A percentile compares a stretch with the other conserved stretches of the same genome.
phyloP scores from a whole-genome alignment of 306 rosid species.

The Glycyrrhiza uralensis region DNA sequence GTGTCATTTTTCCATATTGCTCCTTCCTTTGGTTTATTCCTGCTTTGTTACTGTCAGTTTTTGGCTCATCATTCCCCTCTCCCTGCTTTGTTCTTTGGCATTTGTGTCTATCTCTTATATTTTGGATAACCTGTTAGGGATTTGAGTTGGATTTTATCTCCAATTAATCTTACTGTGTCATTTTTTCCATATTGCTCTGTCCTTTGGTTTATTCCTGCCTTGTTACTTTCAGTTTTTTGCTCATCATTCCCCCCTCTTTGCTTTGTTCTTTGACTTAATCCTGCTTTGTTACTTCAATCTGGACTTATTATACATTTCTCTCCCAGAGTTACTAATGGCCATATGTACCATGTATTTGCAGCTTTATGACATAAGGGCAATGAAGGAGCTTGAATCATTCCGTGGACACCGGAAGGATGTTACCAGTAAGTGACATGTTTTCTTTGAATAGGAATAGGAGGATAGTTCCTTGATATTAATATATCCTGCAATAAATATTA shows the following conservation, averaged over 20 bases:
- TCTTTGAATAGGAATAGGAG: conserved; percentile 1
- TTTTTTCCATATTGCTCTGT: background rate
- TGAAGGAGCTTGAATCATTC: conserved; percentile 98
- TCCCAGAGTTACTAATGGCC: background rate
- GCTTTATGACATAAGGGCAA: conserved; percentile 97
- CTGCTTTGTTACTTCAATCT: background rate
- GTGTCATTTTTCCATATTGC: background rate
- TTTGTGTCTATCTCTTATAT: background rate
- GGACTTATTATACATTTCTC: conserved; percentile 13
- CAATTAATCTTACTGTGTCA: background rate
- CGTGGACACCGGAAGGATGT: conserved; percentile 98
- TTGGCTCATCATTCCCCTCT: background rate
- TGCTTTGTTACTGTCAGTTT: background rate
- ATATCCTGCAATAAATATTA: background rate
- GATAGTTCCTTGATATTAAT: background rate
- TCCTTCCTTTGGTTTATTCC: background rate
- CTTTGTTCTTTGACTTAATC: background rate
- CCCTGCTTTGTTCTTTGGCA: background rate
- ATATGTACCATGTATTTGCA: conserved; percentile 33
- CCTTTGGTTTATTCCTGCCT: background rate
- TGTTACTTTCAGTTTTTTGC: conserved; percentile 3
- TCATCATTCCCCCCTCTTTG: background rate
- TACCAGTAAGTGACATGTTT: conserved; percentile 56
- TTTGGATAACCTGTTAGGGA: conserved; percentile 10
- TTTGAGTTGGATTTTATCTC: conserved; percentile 15